Evolutionary conservation across 208 protist species (phyloP).

Genomic region (Acanthamoeba sp.): DNA sequence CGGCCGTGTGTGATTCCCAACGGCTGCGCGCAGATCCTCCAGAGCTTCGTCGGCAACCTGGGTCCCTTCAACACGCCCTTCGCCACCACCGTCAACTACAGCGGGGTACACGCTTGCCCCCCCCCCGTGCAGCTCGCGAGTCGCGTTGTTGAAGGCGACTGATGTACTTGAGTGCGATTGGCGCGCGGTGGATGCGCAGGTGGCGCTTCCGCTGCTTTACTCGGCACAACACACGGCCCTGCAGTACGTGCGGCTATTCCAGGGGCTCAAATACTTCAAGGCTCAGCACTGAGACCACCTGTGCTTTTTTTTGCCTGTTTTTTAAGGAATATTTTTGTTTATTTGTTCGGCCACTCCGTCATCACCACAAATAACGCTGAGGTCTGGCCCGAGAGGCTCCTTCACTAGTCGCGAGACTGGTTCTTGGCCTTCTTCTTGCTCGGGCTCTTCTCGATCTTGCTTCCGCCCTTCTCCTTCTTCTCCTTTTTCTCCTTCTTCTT

Average conservation of each 20-base stretch:
- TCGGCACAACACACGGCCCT: conserved; percentile 8
- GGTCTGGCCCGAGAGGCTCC: too few species aligned
- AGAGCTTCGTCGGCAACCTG: conserved; percentile 38
- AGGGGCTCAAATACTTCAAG: conserved; percentile 40
- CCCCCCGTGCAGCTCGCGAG: not conserved
- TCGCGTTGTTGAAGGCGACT: not conserved
- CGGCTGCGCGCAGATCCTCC: not conserved
- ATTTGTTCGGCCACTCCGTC: too few species aligned
- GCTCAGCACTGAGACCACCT: not conserved
- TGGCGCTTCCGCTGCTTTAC: conserved; percentile 5
- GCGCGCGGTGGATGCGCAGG: not conserved
- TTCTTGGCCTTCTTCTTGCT: not conserved
- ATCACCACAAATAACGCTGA: too few species aligned
- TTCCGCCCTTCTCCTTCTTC: not conserved
- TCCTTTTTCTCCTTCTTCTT: not conserved
- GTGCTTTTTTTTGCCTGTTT: not conserved
- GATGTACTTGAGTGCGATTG: too few species aligned
- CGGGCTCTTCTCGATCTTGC: not conserved
- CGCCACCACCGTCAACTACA: not conserved
- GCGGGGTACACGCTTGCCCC: not conserved
- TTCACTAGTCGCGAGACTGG: not conserved
- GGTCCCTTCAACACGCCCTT: not conserved
- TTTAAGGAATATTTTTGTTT: not conserved
- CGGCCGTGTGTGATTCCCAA: conserved; percentile 42
- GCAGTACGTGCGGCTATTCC: conserved; percentile 36